Evolutionary conservation across 805 yeast species (phyloP).

Genomic region (Teunomyces gatunensis): DNA sequence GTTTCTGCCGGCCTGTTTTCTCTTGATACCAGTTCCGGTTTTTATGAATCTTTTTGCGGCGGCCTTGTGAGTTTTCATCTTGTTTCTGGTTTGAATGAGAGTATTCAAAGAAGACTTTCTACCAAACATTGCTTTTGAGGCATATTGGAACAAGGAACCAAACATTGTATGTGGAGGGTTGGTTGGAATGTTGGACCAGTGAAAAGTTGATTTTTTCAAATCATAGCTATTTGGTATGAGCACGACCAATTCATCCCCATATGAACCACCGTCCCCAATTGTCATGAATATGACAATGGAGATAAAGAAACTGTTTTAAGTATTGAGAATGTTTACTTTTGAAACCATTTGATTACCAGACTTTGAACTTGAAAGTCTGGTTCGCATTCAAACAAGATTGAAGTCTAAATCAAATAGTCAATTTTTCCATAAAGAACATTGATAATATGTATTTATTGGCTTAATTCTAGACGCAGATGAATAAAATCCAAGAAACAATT

Average conservation of each 20-base stretch:
- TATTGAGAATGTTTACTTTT: no score
- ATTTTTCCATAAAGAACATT: no score
- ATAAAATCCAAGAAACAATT: no score
- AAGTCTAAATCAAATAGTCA: no score
- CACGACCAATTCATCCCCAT: not conserved
- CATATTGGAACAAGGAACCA: slow-evolving; percentile 14
- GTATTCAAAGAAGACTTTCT: slow-evolving; percentile 20
- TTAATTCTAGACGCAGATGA: no score
- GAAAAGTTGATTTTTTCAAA: not conserved
- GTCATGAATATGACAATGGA: no score
- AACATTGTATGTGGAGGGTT: slow-evolving; percentile 1
- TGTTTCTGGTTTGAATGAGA: slow-evolving; percentile 38
- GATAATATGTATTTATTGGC: no score
- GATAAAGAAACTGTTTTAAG: no score
- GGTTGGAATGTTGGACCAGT: not conserved
- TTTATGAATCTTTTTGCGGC: slow-evolving; percentile 85
- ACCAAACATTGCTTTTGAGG: slow-evolving; percentile 14
- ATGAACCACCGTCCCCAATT: no score
- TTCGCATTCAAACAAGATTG: no score
- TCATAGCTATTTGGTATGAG: not conserved
- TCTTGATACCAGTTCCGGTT: slow-evolving; percentile 59
- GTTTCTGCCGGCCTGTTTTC: slow-evolving; percentile 73
- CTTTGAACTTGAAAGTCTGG: no score
- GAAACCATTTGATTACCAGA: no score
- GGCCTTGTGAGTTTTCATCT: slow-evolving; percentile 80